A percentile compares a stretch with the other conserved stretches of the same genome.
phyloP scores from a whole-genome alignment of 2,329 filamentous ascomycete genomes.

The Stagonosporopsis tanaceti region DNA sequence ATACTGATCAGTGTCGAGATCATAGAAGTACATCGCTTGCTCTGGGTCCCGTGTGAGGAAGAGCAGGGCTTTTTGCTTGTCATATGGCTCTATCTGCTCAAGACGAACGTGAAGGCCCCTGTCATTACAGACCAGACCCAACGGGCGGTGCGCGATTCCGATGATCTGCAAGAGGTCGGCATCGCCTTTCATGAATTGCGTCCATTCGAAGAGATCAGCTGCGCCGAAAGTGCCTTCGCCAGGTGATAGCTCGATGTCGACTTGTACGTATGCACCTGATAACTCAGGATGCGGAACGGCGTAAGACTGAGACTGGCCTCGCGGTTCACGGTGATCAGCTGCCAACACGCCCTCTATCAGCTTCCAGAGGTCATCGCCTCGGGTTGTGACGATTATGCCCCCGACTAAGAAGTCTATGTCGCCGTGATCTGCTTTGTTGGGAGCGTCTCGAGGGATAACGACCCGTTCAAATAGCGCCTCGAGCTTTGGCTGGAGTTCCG shows the following conservation, averaged over 20 bases:
- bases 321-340: slow-evolving; percentile 49
- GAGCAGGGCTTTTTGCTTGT: slow-evolving; percentile 66
- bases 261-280: slow-evolving; percentile 64
- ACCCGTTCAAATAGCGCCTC: slow-evolving; percentile 63
- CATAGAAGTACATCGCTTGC: slow-evolving; percentile 68
- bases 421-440: slow-evolving; percentile 72
- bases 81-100: slow-evolving; percentile 68
- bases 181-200: slow-evolving; percentile 72
- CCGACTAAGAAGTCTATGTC: slow-evolving; percentile 76
- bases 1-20: slow-evolving; percentile 62
- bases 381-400: slow-evolving; percentile 24
- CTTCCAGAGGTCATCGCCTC: slow-evolving; percentile 29
- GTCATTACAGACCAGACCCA: slow-evolving; percentile 73
- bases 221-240: slow-evolving; percentile 36
- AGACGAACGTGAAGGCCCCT: slow-evolving; percentile 71
- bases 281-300: slow-evolving; percentile 58
- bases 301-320: slow-evolving; percentile 49
- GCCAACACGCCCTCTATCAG: slow-evolving; percentile 54
- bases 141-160: slow-evolving; percentile 68
- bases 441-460: slow-evolving; percentile 70
- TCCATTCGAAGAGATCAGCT: slow-evolving; percentile 62
- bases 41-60: slow-evolving; percentile 66
- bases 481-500: slow-evolving; percentile 58
- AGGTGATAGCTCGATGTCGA: slow-evolving; percentile 70
- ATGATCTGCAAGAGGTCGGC: slow-evolving; percentile 76